Percentiles rank a stretch among this genome's conserved stretches.
phyloP scores from a whole-genome alignment of 768 basidiomycete genomes.

The Suillus paluster region DNA sequence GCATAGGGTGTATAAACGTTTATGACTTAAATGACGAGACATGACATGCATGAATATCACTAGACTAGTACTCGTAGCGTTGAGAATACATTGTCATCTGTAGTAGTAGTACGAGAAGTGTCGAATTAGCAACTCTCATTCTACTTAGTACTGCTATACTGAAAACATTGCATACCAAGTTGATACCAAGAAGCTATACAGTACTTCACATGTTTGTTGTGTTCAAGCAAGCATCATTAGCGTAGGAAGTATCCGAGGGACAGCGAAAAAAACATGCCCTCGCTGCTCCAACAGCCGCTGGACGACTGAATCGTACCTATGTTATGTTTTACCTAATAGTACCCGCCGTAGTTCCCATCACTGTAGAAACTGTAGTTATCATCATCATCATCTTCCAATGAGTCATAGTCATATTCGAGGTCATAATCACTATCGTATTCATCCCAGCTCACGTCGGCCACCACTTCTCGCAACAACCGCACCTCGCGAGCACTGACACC shows the following conservation, averaged over 20 bases:
- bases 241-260: neutral
- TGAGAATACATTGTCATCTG: neutral
- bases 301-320: neutral
- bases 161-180: neutral
- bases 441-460: constrained; percentile 6
- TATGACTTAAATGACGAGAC: neutral
- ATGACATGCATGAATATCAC: constrained; percentile 5
- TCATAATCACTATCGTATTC: neutral
- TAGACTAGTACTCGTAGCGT: neutral
- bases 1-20: neutral
- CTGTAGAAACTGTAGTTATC: constrained; percentile 1
- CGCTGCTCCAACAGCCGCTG: neutral
- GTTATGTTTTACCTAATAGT: neutral
- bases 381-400: neutral
- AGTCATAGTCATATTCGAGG: neutral
- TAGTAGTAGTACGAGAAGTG: neutral
- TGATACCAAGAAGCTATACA: neutral
- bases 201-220: neutral
- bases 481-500: neutral
- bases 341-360: neutral
- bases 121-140: neutral
- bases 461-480: constrained; percentile 8
- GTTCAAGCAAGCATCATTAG: neutral
- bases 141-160: neutral
- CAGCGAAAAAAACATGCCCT: neutral